Evolutionary conservation across 768 basidiomycete species (phyloP), one percentile per base, ranked within the genome.

Genomic region (Naganishia vaughanmartiniae): DNA sequence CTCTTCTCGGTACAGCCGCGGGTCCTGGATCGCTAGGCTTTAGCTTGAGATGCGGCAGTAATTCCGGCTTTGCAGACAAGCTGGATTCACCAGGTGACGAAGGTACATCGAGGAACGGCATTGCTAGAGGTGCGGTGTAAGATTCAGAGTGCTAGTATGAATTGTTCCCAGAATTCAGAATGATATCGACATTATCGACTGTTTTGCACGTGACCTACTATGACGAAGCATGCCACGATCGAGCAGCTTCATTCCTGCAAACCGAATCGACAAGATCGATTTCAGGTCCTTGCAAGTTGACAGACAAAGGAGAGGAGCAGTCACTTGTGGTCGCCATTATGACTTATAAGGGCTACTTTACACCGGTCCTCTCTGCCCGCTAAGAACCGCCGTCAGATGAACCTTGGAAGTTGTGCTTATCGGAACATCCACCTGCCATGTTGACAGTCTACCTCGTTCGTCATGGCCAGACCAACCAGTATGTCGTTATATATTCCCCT

Each of bases 41-140:
- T 7, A 72, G 58, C 53, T 68, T 72, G 31, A 72, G 53, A 28
- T 66, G 66, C 10, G 71, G 66, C 3, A 70, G 63, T 15, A 28
- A 39, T 9, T 66, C 65, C 12, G 48, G n/a, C 14, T 58, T 46
- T n/a, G 45, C 28, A 11, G 57, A 51, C 28, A 46, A 51, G 31
- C 56, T 69, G 4, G 70, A 48, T n/a, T 63, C 70, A 14, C 36
- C 46, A 2, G 66, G 34, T 15, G 58, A 7, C 0, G 66, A 53
- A 15, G 71, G 66, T 17, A 68, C 66, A 48, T 72, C 71, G n/a
- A 72, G 66, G 66, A 72, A 72, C 21, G 71, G 71, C 71, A 72
- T 72, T 34, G 15, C 4, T 1, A 2, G 3, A 30, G 11, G 28
- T 30, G 54, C 19, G 54, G 33, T 30, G 30, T 26, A 30, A 5